Conservation (phyloP, 2,329 filamentous ascomycete species). For the Alternaria sp. region DNA sequence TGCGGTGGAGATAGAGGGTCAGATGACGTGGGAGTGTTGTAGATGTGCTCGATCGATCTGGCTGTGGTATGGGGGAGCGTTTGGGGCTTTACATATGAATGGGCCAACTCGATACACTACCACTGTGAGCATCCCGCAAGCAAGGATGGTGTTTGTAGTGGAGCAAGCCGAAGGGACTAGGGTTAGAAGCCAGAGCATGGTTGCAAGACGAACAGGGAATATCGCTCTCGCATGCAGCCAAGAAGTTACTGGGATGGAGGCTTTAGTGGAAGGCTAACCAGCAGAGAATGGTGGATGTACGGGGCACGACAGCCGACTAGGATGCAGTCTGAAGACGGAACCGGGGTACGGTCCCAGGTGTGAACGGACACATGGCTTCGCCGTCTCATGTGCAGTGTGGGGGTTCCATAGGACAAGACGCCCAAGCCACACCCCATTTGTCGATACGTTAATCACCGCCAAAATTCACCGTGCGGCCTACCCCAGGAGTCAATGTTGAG, state of each 20-base stretch:
- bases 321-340: conserved; percentile 39
- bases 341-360: conserved; percentile 35
- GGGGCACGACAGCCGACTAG: conserved; percentile 40
- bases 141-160: conserved; percentile 49
- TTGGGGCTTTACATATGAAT: conserved; percentile 50
- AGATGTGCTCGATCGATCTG: conserved; percentile 36
- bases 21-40: conserved; percentile 45
- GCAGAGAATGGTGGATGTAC: conserved; percentile 35
- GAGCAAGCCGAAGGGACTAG: conserved; percentile 39
- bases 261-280: conserved; percentile 41
- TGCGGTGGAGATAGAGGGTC: conserved; percentile 29
- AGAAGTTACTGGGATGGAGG: conserved; percentile 43
- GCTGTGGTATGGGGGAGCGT: conserved; percentile 38
- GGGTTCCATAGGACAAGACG: conserved; percentile 38
- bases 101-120: conserved; percentile 34
- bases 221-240: conserved; percentile 47
- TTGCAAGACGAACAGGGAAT: conserved; percentile 45
- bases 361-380: conserved; percentile 43
- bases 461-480: conserved; percentile 15
- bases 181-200: conserved; percentile 42
- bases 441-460: conserved; percentile 14
- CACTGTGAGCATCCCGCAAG: conserved; percentile 40
- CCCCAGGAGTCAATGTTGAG: conserved; percentile 18
- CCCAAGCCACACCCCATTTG: conserved; percentile 40
- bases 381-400: conserved; percentile 48